phyloP scores from a whole-genome alignment of 441 rosid genomes.

The Erodium trifolium region DNA sequence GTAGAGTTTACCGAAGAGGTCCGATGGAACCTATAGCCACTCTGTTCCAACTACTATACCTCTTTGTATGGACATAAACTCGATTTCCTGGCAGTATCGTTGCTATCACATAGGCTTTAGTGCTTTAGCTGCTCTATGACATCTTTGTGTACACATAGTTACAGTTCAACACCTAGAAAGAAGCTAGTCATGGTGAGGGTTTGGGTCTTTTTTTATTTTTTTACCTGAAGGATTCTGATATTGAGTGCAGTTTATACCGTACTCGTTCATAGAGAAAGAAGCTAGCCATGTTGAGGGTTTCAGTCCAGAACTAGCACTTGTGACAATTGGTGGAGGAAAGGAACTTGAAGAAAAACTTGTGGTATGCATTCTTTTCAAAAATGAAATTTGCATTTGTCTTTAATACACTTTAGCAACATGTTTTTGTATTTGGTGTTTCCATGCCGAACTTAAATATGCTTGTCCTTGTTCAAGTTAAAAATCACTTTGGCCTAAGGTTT shows the following conservation, averaged over 20 bases:
- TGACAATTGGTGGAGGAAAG: slow-evolving; percentile 82
- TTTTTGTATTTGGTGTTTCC: slow-evolving; percentile 14
- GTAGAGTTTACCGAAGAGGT: neutral
- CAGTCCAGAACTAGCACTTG: slow-evolving; percentile 83
- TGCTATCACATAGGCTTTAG: neutral
- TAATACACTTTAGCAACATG: neutral
- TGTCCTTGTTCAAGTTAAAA: slow-evolving; percentile 18
- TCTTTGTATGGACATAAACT: neutral
- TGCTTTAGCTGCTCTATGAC: neutral
- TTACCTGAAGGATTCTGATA: slow-evolving; percentile 8
- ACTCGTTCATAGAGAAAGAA: slow-evolving; percentile 94
- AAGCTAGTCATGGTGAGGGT: too few species aligned
- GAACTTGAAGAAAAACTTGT: slow-evolving; percentile 95
- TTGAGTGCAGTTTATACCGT: slow-evolving; percentile 69
- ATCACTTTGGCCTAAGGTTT: slow-evolving; percentile 41
- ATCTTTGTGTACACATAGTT: neutral
- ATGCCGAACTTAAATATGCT: slow-evolving; percentile 3
- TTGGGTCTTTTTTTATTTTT: neutral
- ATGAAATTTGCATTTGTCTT: neutral
- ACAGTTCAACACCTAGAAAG: too few species aligned
- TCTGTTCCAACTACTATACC: neutral
- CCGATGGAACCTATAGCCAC: neutral
- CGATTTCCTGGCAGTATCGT: neutral
- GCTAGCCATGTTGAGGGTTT: slow-evolving; percentile 93
- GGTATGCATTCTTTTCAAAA: slow-evolving; percentile 34